phyloP scores from a whole-genome alignment of 805 yeast species.

The Saturnispora sanitii region DNA sequence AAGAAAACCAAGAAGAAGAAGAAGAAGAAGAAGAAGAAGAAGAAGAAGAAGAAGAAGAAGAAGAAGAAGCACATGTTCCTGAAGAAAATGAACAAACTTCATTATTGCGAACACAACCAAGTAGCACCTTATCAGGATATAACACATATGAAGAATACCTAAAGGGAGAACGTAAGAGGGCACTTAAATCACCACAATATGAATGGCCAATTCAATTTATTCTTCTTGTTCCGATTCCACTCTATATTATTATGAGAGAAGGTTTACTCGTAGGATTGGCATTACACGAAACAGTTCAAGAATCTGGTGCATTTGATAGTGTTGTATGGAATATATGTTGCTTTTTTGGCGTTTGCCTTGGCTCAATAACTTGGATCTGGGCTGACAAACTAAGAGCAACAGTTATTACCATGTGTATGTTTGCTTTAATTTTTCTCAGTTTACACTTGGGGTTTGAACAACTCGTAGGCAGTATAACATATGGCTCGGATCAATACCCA shows the following conservation, averaged over 20 bases:
- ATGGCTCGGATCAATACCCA: slow-evolving; percentile 41
- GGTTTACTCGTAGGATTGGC: slow-evolving; percentile 55
- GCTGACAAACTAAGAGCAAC: slow-evolving; percentile 5
- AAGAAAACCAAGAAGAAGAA: background rate
- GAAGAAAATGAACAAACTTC: slow-evolving; percentile 6
- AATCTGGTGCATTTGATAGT: slow-evolving; percentile 38
- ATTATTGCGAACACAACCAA: slow-evolving; percentile 11
- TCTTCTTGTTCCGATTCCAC: slow-evolving; percentile 54
- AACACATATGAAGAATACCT: slow-evolving; percentile 20
- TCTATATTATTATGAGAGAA: slow-evolving; percentile 42
- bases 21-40: background rate
- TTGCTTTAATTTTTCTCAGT: background rate
- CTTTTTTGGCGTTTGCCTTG: slow-evolving; percentile 25
- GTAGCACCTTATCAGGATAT: slow-evolving; percentile 18
- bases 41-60: slow-evolving; percentile 11
- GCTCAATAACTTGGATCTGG: slow-evolving; percentile 7
- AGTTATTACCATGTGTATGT: background rate
- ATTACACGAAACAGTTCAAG: slow-evolving; percentile 61
- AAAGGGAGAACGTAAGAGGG: slow-evolving; percentile 22
- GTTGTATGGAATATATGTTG: slow-evolving; percentile 30
- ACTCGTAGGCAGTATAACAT: slow-evolving; percentile 34
- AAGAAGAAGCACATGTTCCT: background rate
- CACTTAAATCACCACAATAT: slow-evolving; percentile 43
- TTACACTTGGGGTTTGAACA: slow-evolving; percentile 49
- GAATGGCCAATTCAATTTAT: slow-evolving; percentile 78